Evolutionary conservation across 768 basidiomycete species (phyloP), one percentile per base, ranked within the genome.

Genomic region (Coprinopsis strossmayeri): DNA sequence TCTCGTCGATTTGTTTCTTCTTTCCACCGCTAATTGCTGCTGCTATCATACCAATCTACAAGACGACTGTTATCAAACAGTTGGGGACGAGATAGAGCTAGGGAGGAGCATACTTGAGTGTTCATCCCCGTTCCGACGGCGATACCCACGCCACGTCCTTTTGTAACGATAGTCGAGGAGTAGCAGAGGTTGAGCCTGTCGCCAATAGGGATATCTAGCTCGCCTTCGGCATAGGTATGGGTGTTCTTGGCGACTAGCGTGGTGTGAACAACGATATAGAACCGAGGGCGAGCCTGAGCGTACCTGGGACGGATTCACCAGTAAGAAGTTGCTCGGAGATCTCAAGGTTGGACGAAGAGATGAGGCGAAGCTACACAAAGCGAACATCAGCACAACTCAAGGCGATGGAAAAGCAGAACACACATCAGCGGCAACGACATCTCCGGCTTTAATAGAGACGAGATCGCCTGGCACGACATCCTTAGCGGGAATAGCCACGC

Each of bases 291-390:
- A 15, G 30, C 30, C 9, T 7, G 9, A 55, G 30, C 30, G 7
- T 43, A 66, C 66, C 75, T 34, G 76, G 77, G 26, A 77, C 54
- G 15, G 72, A 72, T 59, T 78, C 77, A 46, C 75, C 76, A 0
- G 77, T 80, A 37, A 80, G 61, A 12, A 78, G 64, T 21, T 74
- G 73, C 53, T 80, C 77, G 34, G 74, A 74, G 24, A 68, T 62
- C 57, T 77, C 76, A 27, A 77, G 62, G 53, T 75, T 73, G 10
- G 72, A 71, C 10, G 69, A 69, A 13, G 66, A 60, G 27, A 76
- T 57, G 2, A 78, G 60, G n/a, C 77, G 60, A 23, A 72, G 58
- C 68, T 69, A 48, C 24, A 17, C 45, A n/a, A 13, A 46, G 3
- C 21, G 46, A n/a, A 27, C 7, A 23, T 21, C 18, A 28, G 39